These are phyloP conservation scores for Psilocybe azurescens DNA, from an alignment of 768 basidiomycete genomes.

Conservation along the genomic window DNA sequence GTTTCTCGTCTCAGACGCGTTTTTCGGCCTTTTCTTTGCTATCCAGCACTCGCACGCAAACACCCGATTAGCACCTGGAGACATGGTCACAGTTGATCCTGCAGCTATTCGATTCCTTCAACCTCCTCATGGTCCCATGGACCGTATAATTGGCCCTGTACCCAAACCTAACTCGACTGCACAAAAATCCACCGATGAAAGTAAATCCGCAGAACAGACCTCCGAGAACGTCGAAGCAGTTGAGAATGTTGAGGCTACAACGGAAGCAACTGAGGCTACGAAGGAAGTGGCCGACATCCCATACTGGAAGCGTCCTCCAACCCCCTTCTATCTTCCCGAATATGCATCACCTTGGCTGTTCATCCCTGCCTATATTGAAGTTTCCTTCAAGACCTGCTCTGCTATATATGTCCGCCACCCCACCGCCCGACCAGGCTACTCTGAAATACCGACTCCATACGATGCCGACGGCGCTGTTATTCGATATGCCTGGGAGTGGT, in stretches of 20 bases:
- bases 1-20: background rate
- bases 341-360: constrained; percentile 93
- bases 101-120: constrained; percentile 76
- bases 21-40: constrained; percentile 1
- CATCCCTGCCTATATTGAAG: constrained; percentile 74
- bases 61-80: constrained; percentile 89
- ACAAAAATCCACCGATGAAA: background rate
- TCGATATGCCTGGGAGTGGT: constrained; percentile 97
- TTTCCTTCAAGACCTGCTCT: constrained; percentile 87
- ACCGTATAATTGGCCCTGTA: constrained; percentile 36
- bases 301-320: constrained; percentile 37
- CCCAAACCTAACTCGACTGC: background rate
- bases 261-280: background rate
- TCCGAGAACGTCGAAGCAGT: constrained; percentile 8
- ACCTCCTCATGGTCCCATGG: constrained; percentile 36
- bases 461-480: constrained; percentile 95
- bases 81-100: constrained; percentile 92
- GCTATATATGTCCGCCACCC: constrained; percentile 95
- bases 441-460: constrained; percentile 94
- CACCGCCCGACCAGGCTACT: constrained; percentile 94
- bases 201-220: background rate
- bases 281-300: background rate
- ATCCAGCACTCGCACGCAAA: constrained; percentile 82
- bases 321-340: constrained; percentile 84
- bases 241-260: constrained; percentile 12